Conservation (phyloP, 2,329 filamentous ascomycete species). For the Paraphaeosphaeria sporulosa region DNA sequence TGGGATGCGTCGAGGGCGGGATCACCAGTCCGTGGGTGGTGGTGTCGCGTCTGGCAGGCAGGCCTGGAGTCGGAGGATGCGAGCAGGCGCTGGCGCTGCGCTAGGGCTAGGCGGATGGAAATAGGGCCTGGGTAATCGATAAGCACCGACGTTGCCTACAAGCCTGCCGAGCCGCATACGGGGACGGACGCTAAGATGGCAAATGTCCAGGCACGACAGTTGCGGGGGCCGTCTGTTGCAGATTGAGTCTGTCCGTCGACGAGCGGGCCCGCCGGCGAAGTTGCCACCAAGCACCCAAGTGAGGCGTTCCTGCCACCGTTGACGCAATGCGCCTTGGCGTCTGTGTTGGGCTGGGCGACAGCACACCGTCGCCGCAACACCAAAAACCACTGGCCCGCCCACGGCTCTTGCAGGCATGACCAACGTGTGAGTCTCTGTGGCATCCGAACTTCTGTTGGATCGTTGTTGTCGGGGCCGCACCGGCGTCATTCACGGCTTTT, state of each 20-base stretch:
- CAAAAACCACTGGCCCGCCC: neutral
- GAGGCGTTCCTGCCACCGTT: slow-evolving; percentile 17
- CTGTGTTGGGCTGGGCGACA: slow-evolving; percentile 12
- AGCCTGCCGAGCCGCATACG: slow-evolving; percentile 12
- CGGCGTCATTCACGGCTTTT: no score
- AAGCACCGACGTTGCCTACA: slow-evolving; percentile 17
- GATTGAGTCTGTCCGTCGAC: slow-evolving; percentile 5
- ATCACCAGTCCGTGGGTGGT: slow-evolving; percentile 23
- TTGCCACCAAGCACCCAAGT: slow-evolving; percentile 7
- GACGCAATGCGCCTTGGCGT: slow-evolving; percentile 25
- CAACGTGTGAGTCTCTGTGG: neutral
- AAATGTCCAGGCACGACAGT: neutral
- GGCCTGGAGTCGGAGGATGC: slow-evolving; percentile 11
- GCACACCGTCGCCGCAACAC: slow-evolving; percentile 5
- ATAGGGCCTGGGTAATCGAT: slow-evolving; percentile 27
- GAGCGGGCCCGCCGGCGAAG: neutral
- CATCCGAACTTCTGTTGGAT: neutral
- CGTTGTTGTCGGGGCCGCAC: no score
- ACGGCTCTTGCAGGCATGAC: neutral
- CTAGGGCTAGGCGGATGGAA: slow-evolving; percentile 25
- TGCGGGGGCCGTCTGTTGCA: neutral
- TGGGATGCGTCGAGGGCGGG: slow-evolving; percentile 10
- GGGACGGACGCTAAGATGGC: slow-evolving; percentile 10
- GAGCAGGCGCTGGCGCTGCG: slow-evolving; percentile 15
- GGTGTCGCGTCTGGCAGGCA: slow-evolving; percentile 13